Conservation (phyloP, 805 yeast species). For the Kodamaea nitidulidarum region DNA sequence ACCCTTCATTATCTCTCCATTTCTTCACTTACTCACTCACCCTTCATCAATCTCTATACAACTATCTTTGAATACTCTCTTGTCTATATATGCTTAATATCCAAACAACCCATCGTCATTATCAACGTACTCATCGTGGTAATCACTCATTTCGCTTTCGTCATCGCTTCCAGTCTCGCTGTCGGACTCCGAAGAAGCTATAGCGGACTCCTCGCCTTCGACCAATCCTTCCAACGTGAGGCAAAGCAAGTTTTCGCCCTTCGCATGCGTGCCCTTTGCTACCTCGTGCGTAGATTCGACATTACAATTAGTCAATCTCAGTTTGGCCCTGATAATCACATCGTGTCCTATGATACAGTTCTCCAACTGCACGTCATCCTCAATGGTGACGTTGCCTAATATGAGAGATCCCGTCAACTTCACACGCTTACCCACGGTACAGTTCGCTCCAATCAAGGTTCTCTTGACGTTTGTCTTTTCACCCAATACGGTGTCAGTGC, state of each 20-base stretch:
- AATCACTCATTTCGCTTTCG: slow-evolving; percentile 39
- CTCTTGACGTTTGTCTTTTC: slow-evolving; percentile 86
- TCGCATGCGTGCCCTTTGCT: slow-evolving; percentile 47
- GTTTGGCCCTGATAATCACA: slow-evolving; percentile 60
- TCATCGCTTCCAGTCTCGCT: slow-evolving; percentile 38
- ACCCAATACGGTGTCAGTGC: slow-evolving; percentile 60
- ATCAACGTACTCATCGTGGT: slow-evolving; percentile 64
- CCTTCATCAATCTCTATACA: no score
- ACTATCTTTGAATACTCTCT: no score
- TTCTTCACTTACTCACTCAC: no score
- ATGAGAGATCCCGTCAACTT: slow-evolving; percentile 83
- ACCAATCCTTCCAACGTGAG: slow-evolving; percentile 41
- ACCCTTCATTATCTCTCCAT: no score
- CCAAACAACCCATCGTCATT: slow-evolving; percentile 49
- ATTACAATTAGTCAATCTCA: slow-evolving; percentile 72
- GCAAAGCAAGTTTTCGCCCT: slow-evolving; percentile 55
- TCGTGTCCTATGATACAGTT: slow-evolving; percentile 80
- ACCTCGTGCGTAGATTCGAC: slow-evolving; percentile 79
- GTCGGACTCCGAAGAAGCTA: slow-evolving; percentile 21
- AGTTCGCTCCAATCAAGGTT: slow-evolving; percentile 70
- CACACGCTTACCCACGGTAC: slow-evolving; percentile 80
- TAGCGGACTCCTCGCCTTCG: slow-evolving; percentile 27
- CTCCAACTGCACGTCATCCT: slow-evolving; percentile 76
- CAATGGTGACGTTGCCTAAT: slow-evolving; percentile 65
- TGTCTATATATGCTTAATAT: slow-evolving; percentile 19